A percentile compares a stretch with the other conserved stretches of the same genome.
phyloP scores from a whole-genome alignment of 208 protist species.

The Kentomonas sorsogonicus region DNA sequence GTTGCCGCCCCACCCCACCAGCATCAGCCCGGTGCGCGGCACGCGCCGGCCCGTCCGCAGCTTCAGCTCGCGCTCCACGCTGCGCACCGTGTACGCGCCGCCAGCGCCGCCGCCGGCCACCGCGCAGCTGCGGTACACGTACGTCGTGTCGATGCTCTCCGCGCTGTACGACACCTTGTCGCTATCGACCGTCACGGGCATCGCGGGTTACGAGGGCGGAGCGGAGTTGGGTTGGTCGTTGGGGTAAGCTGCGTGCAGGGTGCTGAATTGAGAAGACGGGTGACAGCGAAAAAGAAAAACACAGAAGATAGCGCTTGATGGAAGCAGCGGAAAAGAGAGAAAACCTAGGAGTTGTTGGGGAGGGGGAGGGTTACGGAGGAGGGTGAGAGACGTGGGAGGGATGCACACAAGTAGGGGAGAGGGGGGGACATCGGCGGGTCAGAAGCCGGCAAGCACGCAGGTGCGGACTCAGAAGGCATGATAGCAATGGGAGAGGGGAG shows the following conservation, averaged over 20 bases:
- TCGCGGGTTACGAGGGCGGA: conserved; percentile 37
- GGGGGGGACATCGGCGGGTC: too few relatives aligned
- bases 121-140: conserved; percentile 8
- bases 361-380: too few relatives aligned
- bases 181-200: conserved; percentile 28
- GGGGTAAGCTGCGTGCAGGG: neutral
- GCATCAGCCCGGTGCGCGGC: conserved; percentile 88
- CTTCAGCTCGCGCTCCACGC: conserved; percentile 45
- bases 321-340: neutral
- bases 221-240: neutral
- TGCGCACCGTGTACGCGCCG: conserved; percentile 60
- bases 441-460: too few relatives aligned
- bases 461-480: too few relatives aligned
- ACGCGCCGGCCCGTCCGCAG: conserved; percentile 91
- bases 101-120: conserved; percentile 15
- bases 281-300: neutral
- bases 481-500: too few relatives aligned
- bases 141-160: conserved; percentile 4
- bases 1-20: conserved; percentile 98
- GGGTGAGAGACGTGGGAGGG: too few relatives aligned
- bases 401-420: too few relatives aligned
- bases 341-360: too few relatives aligned
- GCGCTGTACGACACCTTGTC: conserved; percentile 10
- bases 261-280: neutral
- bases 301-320: neutral